These are phyloP conservation scores for Infundibulicybe gibba DNA, from an alignment of 768 basidiomycete species.

Conservation along the genomic window DNA sequence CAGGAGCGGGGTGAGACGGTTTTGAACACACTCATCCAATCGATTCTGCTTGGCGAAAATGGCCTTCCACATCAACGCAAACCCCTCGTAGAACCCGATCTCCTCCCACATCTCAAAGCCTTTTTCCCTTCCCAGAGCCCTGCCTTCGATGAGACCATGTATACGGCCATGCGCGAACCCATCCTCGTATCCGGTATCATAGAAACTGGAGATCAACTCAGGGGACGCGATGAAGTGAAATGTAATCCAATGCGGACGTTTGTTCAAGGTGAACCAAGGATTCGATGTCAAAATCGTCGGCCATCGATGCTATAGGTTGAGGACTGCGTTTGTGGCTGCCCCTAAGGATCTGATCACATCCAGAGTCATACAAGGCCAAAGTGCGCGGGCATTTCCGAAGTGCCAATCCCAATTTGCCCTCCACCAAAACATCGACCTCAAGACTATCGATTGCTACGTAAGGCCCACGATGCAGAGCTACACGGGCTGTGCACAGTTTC, in stretches of 20 bases:
- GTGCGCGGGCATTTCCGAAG: too few species aligned
- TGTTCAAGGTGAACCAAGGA: slow-evolving; percentile 60
- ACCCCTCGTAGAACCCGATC: slow-evolving; percentile 89
- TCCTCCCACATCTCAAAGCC: slow-evolving; percentile 98
- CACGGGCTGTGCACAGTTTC: too few species aligned
- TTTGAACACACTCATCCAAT: slow-evolving; percentile 44
- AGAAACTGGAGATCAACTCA: slow-evolving; percentile 55
- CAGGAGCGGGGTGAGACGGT: slow-evolving; percentile 2
- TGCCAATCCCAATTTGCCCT: too few species aligned
- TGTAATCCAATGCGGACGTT: slow-evolving; percentile 34
- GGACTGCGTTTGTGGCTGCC: too few species aligned
- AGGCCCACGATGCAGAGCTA: too few species aligned
- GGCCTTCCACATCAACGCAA: slow-evolving; percentile 67
- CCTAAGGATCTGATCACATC: too few species aligned
- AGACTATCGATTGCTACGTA: too few species aligned
- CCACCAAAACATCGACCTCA: too few species aligned
- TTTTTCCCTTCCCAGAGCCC: slow-evolving; percentile 84
- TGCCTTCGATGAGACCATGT: slow-evolving; percentile 89
- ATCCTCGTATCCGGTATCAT: slow-evolving; percentile 69
- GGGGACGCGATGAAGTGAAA: slow-evolving; percentile 4
- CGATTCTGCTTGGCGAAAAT: slow-evolving; percentile 38
- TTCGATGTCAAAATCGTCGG: slow-evolving; percentile 52
- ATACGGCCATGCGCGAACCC: slow-evolving; percentile 84
- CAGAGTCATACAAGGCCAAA: too few species aligned
- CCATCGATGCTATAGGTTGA: slow-evolving; percentile 14